These are phyloP conservation scores for Lentinula boryana DNA, from an alignment of 768 basidiomycete genomes.

Conservation along the genomic window DNA sequence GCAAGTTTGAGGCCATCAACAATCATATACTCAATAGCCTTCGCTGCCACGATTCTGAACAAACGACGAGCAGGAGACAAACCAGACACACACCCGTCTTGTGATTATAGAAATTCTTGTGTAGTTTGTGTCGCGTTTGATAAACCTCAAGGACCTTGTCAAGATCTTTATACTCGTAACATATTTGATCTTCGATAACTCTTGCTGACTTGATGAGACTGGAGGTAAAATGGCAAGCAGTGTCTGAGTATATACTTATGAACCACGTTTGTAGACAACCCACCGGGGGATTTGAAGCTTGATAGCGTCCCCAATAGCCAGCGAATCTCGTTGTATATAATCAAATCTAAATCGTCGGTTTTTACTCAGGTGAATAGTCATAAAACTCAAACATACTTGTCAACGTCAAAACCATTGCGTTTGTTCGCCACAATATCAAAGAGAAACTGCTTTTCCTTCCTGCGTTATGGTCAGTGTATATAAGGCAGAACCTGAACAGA, in stretches of 20 bases:
- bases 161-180: constrained; percentile 78
- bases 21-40: constrained; percentile 81
- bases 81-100: constrained; percentile 49
- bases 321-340: constrained; percentile 73
- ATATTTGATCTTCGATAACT: constrained; percentile 70
- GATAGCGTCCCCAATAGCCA: constrained; percentile 61
- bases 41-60: constrained; percentile 35
- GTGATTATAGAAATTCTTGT: constrained; percentile 80
- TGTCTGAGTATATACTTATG: neutral
- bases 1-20: constrained; percentile 67
- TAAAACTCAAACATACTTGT: constrained; percentile 48
- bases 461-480: constrained; percentile 6
- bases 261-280: constrained; percentile 6
- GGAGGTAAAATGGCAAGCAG: neutral
- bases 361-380: neutral
- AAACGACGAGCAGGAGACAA: neutral
- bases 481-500: neutral
- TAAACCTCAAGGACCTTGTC: constrained; percentile 73
- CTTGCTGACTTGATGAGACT: constrained; percentile 73
- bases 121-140: constrained; percentile 69
- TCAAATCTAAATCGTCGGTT: constrained; percentile 49
- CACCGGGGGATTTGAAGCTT: constrained; percentile 46
- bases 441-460: constrained; percentile 61
- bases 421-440: constrained; percentile 85
- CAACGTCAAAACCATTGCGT: constrained; percentile 79